Evolutionary conservation across 2,329 filamentous ascomycete species (phyloP).

Genomic region (Aspergillus quadrilineatus): DNA sequence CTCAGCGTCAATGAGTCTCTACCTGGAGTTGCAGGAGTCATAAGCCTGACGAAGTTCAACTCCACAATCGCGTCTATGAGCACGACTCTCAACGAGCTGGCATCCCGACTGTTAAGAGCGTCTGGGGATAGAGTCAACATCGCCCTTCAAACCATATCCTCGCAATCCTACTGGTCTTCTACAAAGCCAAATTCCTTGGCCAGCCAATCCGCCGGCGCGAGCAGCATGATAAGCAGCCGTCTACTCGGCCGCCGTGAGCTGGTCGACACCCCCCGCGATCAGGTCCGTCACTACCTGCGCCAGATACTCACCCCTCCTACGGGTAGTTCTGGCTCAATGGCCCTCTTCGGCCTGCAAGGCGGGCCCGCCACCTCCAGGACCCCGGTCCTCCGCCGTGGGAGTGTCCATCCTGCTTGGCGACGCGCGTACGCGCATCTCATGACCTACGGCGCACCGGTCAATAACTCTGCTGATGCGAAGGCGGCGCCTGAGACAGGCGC

Average conservation of each 20-base stretch:
- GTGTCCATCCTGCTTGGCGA: neutral
- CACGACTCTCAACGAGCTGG: neutral
- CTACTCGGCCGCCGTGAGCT: constrained; percentile 36
- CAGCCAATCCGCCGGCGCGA: constrained; percentile 30
- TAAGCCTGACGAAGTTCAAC: neutral
- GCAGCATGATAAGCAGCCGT: constrained; percentile 33
- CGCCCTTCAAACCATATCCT: neutral
- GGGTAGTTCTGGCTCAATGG: neutral
- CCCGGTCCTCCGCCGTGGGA: neutral
- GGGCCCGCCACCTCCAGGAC: neutral
- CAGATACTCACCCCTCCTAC: neutral
- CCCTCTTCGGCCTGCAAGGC: neutral
- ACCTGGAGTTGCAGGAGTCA: neutral
- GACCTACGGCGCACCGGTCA: neutral
- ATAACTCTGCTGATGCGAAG: neutral
- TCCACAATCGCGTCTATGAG: neutral
- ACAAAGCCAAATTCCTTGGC: constrained; percentile 23
- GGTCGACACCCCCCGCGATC: constrained; percentile 15
- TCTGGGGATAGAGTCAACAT: neutral
- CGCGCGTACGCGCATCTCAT: neutral
- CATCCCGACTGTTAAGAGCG: neutral
- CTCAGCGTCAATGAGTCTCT: neutral
- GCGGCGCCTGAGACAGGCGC: neutral
- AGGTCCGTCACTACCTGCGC: constrained; percentile 5
- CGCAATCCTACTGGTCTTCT: constrained; percentile 1